Evolutionary conservation across 768 basidiomycete genomes (phyloP), one percentile per base, ranked within the genome.

Genomic region (Kondoa malvinella): DNA sequence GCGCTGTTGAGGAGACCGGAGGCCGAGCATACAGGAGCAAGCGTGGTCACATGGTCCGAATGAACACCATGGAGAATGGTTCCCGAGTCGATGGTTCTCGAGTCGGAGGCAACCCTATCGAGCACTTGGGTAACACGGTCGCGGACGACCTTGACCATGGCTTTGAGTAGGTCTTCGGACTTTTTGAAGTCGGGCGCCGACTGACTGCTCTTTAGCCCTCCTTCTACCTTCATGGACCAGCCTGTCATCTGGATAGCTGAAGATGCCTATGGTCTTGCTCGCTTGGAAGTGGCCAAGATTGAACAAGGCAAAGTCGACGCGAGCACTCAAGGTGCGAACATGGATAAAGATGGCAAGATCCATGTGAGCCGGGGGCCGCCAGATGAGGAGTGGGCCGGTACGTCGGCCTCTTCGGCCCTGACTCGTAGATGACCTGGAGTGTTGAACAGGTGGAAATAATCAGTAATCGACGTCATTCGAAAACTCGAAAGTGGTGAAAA

Each of bases 221-320:
- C 61, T 63, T 63, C 61, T 32, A 63, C 33, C 16, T 63, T 17
- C 29, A 96, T 94, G 78, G 85, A 87, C 59, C 94, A 94, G 73
- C 94, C 94, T 17, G 90, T 90, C 61, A 63, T 4, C 76, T 80
- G 27, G 81, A 83, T 66, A 83, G 76, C 94, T 26, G 77, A 78
- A 50, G 94, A 97, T n/a, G 85, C 85, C 8, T 74, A 90, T 66
- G 83, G 81, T 0, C 77, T 79, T 40, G 83, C 82, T 69, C 74
- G 75, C 33, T 83, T 81, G 67, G 88, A 89, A 78, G 83, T 82
- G 71, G 75, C 78, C 69, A 82, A 77, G 70, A 85, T 85, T 75
- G 74, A 72, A 69, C 80, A 79, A 31, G 73, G 70, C 26, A 70
- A 70, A 34, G 56, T 74, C 30, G 70, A 72, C 60, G 68, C 71